phyloP scores from a whole-genome alignment of 2,329 filamentous ascomycete genomes.

The Neofusicoccum ribis region DNA sequence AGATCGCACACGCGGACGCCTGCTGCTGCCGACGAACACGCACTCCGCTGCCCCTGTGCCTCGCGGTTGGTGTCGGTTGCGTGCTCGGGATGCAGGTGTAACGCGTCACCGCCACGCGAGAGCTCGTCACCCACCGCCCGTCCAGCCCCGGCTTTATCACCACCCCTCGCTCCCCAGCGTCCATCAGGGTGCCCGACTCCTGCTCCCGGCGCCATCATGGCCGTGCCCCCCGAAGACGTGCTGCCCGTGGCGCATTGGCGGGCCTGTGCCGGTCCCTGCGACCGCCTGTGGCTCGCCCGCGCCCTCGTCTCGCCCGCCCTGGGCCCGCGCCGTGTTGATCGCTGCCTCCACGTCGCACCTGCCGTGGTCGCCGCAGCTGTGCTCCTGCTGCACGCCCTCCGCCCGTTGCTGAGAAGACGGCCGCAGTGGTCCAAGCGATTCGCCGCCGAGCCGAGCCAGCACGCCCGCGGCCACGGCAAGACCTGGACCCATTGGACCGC shows the following conservation, averaged over 20 bases:
- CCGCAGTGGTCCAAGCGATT: conserved; percentile 13
- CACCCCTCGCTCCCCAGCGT: background rate
- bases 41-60: no score
- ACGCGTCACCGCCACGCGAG: conserved; percentile 15
- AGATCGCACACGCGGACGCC: background rate
- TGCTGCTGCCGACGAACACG: background rate
- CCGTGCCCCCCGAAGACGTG: background rate
- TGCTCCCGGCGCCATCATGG: background rate
- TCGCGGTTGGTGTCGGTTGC: background rate
- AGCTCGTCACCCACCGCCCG: background rate
- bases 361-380: background rate
- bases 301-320: background rate
- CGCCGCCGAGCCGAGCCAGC: conserved; percentile 3
- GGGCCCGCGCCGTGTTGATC: background rate
- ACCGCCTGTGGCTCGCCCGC: background rate
- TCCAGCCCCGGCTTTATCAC: background rate
- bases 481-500: conserved; percentile 16
- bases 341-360: background rate
- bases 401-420: background rate
- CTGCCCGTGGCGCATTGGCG: conserved; percentile 1
- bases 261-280: background rate
- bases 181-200: background rate
- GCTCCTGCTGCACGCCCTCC: background rate
- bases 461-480: background rate
- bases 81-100: conserved; percentile 3